Evolutionary conservation across 148 eudicot genomes (phyloP), one percentile per base, ranked within the genome.

Genomic region (Camellia japonica): DNA sequence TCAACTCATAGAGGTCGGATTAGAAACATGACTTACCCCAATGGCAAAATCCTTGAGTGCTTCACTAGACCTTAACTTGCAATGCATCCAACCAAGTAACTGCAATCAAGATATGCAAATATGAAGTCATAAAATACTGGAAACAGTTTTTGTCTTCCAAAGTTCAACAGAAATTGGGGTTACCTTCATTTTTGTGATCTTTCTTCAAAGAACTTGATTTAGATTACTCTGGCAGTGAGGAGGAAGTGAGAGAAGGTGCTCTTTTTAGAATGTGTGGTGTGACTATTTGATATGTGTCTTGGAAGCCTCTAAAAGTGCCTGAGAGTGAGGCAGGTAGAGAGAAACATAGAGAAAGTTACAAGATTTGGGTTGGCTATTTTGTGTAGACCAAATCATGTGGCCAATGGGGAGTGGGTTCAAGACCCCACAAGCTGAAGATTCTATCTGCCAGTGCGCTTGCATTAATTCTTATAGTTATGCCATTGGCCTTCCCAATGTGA

Each of bases 51-150:
- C 23, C 23, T 23, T 23, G 64, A 83, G 82, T 78, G 87, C 83
- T 83, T 95, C 97, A 76, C 46, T 85, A 79, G 92, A 91, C 79
- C 86, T 81, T 75, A 95, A 87, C 88, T 93, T 93, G 54, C 96
- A 94, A 85, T 93, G 97, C 97, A 95, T 92, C 99, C 99, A 95
- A 65, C 92, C 92, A 7, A 92, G 82, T 83, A 95, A 84, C 99
- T 95, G 92, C 87, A 84, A 78, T 83, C 77, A 86, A 75, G 55
- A 82, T 19, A 80, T 73, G 77, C 71, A 73, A 55, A 23, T 52
- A 19, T 20, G 70, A 14, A 70, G 6, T 65, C 63, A 54, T 67
- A 63, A 65, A 54, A 64, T 54, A 23, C 30, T 47, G 23, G 20
- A 1, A 46, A 56, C 41, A 66, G 2, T 16, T 66, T 30, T 75